Evolutionary conservation across 306 rosid genomes (phyloP).

Genomic region (Dalbergia cochinchinensis): DNA sequence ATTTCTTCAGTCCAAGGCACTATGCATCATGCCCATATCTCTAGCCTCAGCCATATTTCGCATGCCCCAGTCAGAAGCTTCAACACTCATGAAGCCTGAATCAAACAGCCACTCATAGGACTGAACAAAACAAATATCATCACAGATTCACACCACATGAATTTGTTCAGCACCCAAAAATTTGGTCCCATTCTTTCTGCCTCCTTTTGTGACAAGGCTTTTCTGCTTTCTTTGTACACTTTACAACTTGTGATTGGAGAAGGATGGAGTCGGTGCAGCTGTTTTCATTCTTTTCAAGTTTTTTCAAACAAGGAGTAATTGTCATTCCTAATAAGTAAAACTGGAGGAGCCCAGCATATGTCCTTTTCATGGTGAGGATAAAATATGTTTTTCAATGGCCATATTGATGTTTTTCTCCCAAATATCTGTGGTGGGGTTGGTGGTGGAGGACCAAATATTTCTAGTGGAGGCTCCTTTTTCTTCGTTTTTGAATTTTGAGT

Average conservation of each 20-base stretch:
- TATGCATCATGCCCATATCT: slow-evolving; percentile 97
- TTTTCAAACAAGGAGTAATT: slow-evolving; percentile 57
- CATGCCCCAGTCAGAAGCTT: slow-evolving; percentile 71
- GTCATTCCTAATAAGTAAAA: slow-evolving; percentile 50
- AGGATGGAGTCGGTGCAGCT: slow-evolving; percentile 51
- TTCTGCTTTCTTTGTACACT: slow-evolving; percentile 43
- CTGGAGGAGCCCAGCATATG: slow-evolving; percentile 51
- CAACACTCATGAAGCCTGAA: slow-evolving; percentile 74
- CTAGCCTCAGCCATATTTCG: slow-evolving; percentile 92
- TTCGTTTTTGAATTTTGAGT: slow-evolving; percentile 45
- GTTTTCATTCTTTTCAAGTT: slow-evolving; percentile 42
- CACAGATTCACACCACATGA: slow-evolving; percentile 17
- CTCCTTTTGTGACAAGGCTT: slow-evolving; percentile 35
- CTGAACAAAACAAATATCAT: background rate
- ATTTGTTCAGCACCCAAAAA: background rate
- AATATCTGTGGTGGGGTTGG: slow-evolving; percentile 70
- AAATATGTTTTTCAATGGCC: slow-evolving; percentile 50
- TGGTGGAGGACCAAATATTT: slow-evolving; percentile 60
- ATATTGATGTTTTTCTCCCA: slow-evolving; percentile 54
- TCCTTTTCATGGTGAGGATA: slow-evolving; percentile 53
- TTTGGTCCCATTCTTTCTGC: slow-evolving; percentile 33
- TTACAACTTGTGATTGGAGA: slow-evolving; percentile 40
- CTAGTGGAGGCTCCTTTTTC: slow-evolving; percentile 57
- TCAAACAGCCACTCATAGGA: slow-evolving; percentile 72
- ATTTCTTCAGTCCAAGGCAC: slow-evolving; percentile 95